Evolutionary conservation across 495 filamentous ascomycete genomes (phyloP), one percentile per base, ranked within the genome.

Genomic region (Neurospora sp.): DNA sequence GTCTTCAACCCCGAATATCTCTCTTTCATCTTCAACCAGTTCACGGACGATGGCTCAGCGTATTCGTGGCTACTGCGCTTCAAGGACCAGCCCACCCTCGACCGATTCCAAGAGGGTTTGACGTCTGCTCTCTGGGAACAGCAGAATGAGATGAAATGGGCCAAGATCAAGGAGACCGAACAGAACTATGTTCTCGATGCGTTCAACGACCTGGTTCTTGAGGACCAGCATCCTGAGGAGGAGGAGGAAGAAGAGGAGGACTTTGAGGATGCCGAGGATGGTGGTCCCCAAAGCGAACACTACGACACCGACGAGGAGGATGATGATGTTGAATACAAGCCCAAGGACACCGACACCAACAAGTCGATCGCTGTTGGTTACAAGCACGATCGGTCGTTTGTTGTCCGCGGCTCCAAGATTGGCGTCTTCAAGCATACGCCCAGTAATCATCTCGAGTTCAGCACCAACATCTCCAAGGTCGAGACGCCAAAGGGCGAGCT

Each of bases 11-110:
- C 97, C 74, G 96, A 98, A 81, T 98, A 93, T 75, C 85, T 97
- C 22, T 98, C 96, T 3, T 98, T 98, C 82, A 98, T 99, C 78
- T 99, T 99, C 86, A 98, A 98, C 78, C 93, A 97, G 78, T 98
- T 97, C 77, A 85, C 90, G 8, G 87, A 90, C 18, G 93, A 97
- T 81, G 94, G 94, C 4, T 91, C 92, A 9, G 95, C 96, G 8
- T 97, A 93, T 80, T 98, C 96, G 0, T 99, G 96, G 96, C 88
- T 99, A 5, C 83, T 99, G 39, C 89, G 94, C 37, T 99, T 99
- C 85, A 92, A 91, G 76, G 91, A 97, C 73, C 89, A 91, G 71
- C 84, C 89, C 41, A 89, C 90, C 0, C 86, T 94, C 45, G 93
- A 97, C 80, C 86, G 87, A 31, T 98, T 99, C 84, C 96, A 99